Base-by-base conservation (phyloP, 257 asterid genomes). In the Phtheirospermum japonicum region DNA sequence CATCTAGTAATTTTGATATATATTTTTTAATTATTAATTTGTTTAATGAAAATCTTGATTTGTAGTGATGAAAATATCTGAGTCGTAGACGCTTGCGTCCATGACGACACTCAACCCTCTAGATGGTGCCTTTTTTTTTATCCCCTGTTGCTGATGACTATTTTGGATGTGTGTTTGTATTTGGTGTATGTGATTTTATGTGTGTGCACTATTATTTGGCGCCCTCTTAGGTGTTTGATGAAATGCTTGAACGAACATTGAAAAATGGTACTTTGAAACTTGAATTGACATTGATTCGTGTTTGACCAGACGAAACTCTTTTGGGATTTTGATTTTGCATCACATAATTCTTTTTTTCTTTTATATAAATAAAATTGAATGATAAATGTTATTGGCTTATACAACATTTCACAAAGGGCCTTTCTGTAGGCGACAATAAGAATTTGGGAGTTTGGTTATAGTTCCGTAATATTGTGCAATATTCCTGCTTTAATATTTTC, bases 91-190 rank as follows among this genome's bases (percentile, higher is more conserved):
- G n/a, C n/a, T n/a, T n/a, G n/a, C n/a, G n/a, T n/a, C n/a, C n/a
- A n/a, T n/a, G n/a, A n/a, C n/a, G n/a, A n/a, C n/a, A n/a, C n/a
- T n/a, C n/a, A n/a, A n/a, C n/a, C n/a, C n/a, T n/a, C n/a, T n/a
- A n/a, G 99, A 93, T 71, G 99, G 99, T 93, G 68, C 3, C 69
- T 69, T 2, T 54, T 19, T 9, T 42, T 23, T 23, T 23, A 23
- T 23, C 3, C 50, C 6, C 50, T 4, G 11, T 36, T n/a, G 4
- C 16, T 9, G n/a, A 26, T 56, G 28, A 8, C 0, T 16, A 3
- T 50, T 59, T 28, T 50, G 12, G 48, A n/a, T 12, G 48, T 43
- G 54, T 45, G n/a, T 0, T 30, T 50, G 3, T 46, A 17, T 13
- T 28, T 56, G 16, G 20, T 62, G 6, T 17, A 59, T 52, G 61